Conservation (phyloP, 257 asterid genomes). For the Jacaranda copaia region DNA sequence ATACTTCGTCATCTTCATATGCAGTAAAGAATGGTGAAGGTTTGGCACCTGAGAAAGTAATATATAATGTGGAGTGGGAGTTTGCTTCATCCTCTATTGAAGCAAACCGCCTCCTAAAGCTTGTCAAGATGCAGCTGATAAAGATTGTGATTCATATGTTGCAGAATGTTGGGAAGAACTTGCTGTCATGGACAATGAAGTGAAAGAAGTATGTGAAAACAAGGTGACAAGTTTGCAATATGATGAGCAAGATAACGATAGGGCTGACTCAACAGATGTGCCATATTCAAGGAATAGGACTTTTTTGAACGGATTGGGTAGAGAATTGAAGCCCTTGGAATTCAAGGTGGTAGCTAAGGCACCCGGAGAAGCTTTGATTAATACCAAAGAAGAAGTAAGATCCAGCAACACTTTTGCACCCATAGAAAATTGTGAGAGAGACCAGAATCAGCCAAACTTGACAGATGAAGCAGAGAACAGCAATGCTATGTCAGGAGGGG, state of each 20-base stretch:
- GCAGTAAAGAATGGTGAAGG: background rate
- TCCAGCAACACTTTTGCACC: background rate
- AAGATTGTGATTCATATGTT: slow-evolving; percentile 35
- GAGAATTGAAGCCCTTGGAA: slow-evolving; percentile 9
- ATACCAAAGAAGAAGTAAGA: slow-evolving; percentile 19
- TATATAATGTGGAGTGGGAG: slow-evolving; percentile 31
- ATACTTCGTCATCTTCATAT: slow-evolving; percentile 40
- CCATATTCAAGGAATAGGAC: slow-evolving; percentile 16
- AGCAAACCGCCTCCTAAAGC: slow-evolving; percentile 35
- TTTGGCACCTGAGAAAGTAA: slow-evolving; percentile 1
- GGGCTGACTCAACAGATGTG: background rate
- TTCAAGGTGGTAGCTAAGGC: slow-evolving; percentile 26
- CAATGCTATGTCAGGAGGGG: slow-evolving; percentile 3
- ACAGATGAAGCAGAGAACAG: slow-evolving; percentile 18
- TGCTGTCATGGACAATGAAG: slow-evolving; percentile 32
- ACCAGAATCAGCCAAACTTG: slow-evolving; percentile 16
- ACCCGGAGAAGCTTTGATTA: slow-evolving; percentile 26
- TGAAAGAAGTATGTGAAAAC: slow-evolving; percentile 26
- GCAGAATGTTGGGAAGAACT: slow-evolving; percentile 40
- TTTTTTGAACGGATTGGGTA: slow-evolving; percentile 1
- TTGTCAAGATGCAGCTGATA: slow-evolving; percentile 31
- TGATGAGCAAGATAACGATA: slow-evolving; percentile 33
- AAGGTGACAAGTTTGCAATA: slow-evolving; percentile 9
- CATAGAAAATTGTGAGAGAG: slow-evolving; percentile 5
- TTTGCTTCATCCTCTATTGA: slow-evolving; percentile 36